Evolutionary conservation across 805 yeast genomes (phyloP).

Genomic region (Cyberlindnera lachancei): DNA sequence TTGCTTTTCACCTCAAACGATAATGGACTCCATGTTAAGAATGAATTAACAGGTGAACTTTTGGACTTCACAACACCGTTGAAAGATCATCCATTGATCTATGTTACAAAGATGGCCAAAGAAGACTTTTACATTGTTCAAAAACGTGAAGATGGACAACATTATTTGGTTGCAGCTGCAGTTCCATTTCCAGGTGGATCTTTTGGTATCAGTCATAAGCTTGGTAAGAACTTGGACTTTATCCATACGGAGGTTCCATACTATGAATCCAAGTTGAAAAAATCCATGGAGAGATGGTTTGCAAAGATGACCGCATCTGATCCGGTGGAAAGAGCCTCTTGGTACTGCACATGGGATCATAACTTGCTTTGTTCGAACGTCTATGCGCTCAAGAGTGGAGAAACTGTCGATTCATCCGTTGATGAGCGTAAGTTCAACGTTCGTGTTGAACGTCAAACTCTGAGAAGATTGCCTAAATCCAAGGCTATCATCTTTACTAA

Average conservation of each 20-base stretch:
- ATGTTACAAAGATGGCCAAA: slow-evolving; percentile 62
- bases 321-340: slow-evolving; percentile 68
- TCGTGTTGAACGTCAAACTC: slow-evolving; percentile 67
- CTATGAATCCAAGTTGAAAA: slow-evolving; percentile 55
- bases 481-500: slow-evolving; percentile 65
- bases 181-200: slow-evolving; percentile 79
- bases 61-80: slow-evolving; percentile 55
- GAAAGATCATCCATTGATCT: slow-evolving; percentile 55
- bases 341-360: slow-evolving; percentile 73
- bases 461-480: slow-evolving; percentile 58
- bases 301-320: slow-evolving; percentile 49
- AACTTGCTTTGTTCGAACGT: slow-evolving; percentile 49
- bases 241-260: slow-evolving; percentile 68
- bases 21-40: slow-evolving; percentile 45
- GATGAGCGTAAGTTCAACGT: slow-evolving; percentile 51
- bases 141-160: slow-evolving; percentile 47
- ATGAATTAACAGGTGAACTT: slow-evolving; percentile 54
- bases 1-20: slow-evolving; percentile 44
- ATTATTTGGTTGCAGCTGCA: slow-evolving; percentile 64
- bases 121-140: slow-evolving; percentile 66
- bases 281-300: slow-evolving; percentile 71
- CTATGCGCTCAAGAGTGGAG: slow-evolving; percentile 40
- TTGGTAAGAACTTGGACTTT: slow-evolving; percentile 54
- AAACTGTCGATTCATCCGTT: slow-evolving; percentile 37
- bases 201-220: slow-evolving; percentile 51